A percentile compares a stretch with the other conserved stretches of the same genome.
These are phyloP conservation scores for Biscutella laevigata DNA, from an alignment of 441 rosid genomes.

Conservation along the genomic window DNA sequence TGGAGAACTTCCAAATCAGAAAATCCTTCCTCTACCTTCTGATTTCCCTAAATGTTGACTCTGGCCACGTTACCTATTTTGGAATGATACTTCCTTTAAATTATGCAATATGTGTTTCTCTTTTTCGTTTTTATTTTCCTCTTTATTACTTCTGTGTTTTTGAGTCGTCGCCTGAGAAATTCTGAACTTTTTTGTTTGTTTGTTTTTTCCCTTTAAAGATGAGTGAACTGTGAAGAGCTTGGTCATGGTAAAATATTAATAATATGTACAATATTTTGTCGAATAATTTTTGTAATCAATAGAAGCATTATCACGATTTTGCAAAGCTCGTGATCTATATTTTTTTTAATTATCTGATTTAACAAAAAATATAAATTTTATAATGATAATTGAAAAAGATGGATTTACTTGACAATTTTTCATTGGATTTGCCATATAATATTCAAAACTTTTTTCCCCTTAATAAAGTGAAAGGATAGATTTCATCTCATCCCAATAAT, in stretches of 20 bases:
- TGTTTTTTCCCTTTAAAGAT: background rate
- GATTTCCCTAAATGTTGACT: constrained; percentile 72
- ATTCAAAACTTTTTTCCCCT: constrained; percentile 2
- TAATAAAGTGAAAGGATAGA: constrained; percentile 29
- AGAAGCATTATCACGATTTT: background rate
- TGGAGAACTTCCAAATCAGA: constrained; percentile 58
- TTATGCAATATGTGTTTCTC: background rate
- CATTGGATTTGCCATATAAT: constrained; percentile 19
- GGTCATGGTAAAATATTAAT: background rate
- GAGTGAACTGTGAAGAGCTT: constrained; percentile 11
- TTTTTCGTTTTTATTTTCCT: background rate
- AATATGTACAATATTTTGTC: background rate
- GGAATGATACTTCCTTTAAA: background rate
- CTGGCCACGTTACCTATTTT: constrained; percentile 11
- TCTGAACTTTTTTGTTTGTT: background rate
- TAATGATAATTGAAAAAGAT: constrained; percentile 12
- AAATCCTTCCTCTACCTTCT: constrained; percentile 63
- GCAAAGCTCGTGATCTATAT: background rate
- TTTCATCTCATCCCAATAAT: constrained; percentile 38
- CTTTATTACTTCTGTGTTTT: constrained; percentile 8
- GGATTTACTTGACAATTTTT: constrained; percentile 20
- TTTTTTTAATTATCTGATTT: background rate
- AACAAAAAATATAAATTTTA: background rate
- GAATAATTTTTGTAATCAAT: background rate
- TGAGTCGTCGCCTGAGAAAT: background rate